Base-by-base conservation (phyloP, 768 basidiomycete genomes). In the Russula sp. region DNA sequence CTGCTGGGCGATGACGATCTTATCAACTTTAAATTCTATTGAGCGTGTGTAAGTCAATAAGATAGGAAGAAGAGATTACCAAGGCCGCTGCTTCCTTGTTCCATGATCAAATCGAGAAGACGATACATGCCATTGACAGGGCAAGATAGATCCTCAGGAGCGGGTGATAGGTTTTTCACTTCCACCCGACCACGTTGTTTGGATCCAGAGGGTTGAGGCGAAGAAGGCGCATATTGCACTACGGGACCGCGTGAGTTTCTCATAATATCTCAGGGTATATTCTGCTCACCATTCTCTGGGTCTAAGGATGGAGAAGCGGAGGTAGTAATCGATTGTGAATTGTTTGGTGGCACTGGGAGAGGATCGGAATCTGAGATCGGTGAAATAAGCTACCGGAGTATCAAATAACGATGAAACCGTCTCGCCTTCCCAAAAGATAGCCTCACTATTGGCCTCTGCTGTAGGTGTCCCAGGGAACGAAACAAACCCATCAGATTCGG, bases 21-120 rank as follows among this genome's bases (percentile, higher is more conserved):
- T 86, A 65, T 84, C 83, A 42, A 84, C 84, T 83, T 61, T 18
- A 18, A 29, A 38, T 20, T 18, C 16, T 16, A 32, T n/a, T 63
- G 18, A 63, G 47, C 18, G 16, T 5, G n/a, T 29, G 50, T 18
- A 34, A 48, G 5, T 22, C 6, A 5, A 49, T 25, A 49, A 13
- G 7, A n/a, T 32, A 46, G 7, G 18, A 39, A 11, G 57, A 39
- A 20, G 5, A 2, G 58, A 73, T 59, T 64, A 82, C 83, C 83
- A 6, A 83, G 73, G 1, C 82, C 81, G 5, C 79, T 76, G 39
- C 75, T 81, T 0, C 77, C 77, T 49, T 76, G 72, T 60, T 84
- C 83, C 13, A 70, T 76, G 62, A 83, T 78, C 13, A 84, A 71
- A n/a, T n/a, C n/a, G n/a, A n/a, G n/a, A n/a, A n/a, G n/a, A n/a